Conservation (phyloP, 164 flowering plant genomes). For the Tinospora cordifolia region DNA sequence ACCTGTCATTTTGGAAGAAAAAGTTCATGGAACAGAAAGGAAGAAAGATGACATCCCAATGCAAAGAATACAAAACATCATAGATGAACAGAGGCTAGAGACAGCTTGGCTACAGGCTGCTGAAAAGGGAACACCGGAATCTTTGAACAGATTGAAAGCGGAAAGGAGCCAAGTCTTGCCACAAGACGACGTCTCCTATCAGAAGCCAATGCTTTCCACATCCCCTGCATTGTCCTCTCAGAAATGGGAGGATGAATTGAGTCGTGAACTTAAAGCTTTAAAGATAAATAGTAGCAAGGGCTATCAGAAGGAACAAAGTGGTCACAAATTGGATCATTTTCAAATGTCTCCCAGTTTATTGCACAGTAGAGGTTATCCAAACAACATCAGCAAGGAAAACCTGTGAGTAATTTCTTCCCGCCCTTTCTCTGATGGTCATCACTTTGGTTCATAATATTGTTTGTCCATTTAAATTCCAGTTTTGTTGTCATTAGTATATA, state of each 20-base stretch:
- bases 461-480: background rate
- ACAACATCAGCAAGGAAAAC: slow-evolving; percentile 47
- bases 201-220: slow-evolving; percentile 28
- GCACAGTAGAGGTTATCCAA: slow-evolving; percentile 43
- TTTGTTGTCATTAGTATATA: background rate
- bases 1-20: slow-evolving; percentile 23
- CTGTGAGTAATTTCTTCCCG: slow-evolving; percentile 44
- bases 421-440: background rate
- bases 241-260: slow-evolving; percentile 57
- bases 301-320: slow-evolving; percentile 37
- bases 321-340: slow-evolving; percentile 32
- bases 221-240: slow-evolving; percentile 32
- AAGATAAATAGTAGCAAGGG: slow-evolving; percentile 29
- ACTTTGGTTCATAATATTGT: slow-evolving; percentile 5
- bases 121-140: slow-evolving; percentile 70
- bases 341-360: slow-evolving; percentile 84
- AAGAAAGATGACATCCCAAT: slow-evolving; percentile 44
- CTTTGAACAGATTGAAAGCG: slow-evolving; percentile 50
- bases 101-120: slow-evolving; percentile 87
- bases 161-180: slow-evolving; percentile 90
- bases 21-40: slow-evolving; percentile 26
- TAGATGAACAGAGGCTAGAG: slow-evolving; percentile 78
- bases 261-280: slow-evolving; percentile 44
- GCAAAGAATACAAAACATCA: slow-evolving; percentile 68
- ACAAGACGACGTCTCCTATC: slow-evolving; percentile 48